Evolutionary conservation across 1,284 basidiomycete species (phyloP), one percentile per base, ranked within the genome.

Genomic region (Ustilago trichophora): DNA sequence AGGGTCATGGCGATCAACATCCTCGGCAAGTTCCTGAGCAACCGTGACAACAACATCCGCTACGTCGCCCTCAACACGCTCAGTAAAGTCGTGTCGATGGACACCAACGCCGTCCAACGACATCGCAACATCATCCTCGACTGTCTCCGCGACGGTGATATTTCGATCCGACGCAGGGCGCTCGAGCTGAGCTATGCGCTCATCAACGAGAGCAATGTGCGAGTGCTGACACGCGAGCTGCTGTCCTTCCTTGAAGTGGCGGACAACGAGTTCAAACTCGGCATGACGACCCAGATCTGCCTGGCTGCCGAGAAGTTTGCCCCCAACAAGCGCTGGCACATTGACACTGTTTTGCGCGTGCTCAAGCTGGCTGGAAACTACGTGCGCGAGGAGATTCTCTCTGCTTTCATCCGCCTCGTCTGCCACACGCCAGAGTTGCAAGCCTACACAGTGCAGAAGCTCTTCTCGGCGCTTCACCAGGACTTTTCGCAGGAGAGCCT

Each of bases 1-100:
- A 88, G 96, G 6, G 95, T 98, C 48, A 98, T 99, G 96, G 96
- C 96, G 0, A 99, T 99, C 84, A 99, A 99, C 81, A 98, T 98
- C 57, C 86, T 99, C 36, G 96, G 96, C 62, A 98, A 98, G 83
- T 99, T 98, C 85, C 85, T 99, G 75, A 90, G 92, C 78, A 98
- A 99, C 83, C 87, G 92, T 26, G 96, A 99, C 82, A 99, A 99
- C 84, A 99, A 99, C 81, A 98, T 98, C 76, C 53, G 94, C 52
- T 99, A 99, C 82, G 96, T 98, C 37, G 95, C 96, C 6, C 87
- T 98, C 44, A 95, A 99, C 83, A 99, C 96, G 0, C 87, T 99
- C 40, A 98, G 96, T 86, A 98, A 98, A 83, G 95, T 98, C 22
- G 95, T 99, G 4, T 87, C 90, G 10, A 95, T 98, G 85, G 95